A percentile compares a stretch with the other conserved stretches of the same genome.
Evolutionary conservation across 2,329 filamentous ascomycete genomes (phyloP).

Genomic region (Pseudocercospora eumusae): DNA sequence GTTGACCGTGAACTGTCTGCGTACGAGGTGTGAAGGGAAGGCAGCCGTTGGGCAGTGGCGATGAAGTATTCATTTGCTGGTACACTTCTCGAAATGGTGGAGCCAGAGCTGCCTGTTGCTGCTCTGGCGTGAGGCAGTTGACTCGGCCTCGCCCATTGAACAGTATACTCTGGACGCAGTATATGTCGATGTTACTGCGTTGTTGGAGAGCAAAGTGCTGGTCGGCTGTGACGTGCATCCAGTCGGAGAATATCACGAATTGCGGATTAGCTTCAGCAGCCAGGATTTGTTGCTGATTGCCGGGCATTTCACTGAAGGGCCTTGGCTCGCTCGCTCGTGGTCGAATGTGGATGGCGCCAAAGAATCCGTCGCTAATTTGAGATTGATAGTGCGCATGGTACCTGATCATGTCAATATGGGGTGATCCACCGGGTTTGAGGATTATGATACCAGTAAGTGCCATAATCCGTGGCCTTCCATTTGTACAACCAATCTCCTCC

Average conservation of each 20-base stretch:
- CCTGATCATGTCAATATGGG: constrained; percentile 9
- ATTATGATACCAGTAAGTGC: constrained; percentile 21
- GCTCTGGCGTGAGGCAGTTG: constrained; percentile 18
- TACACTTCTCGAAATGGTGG: constrained; percentile 19
- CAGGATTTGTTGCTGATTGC: constrained; percentile 10
- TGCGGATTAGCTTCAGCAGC: constrained; percentile 20
- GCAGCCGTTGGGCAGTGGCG: constrained; percentile 19
- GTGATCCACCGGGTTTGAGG: background rate
- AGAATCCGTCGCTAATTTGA: constrained; percentile 23
- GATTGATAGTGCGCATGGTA: constrained; percentile 25
- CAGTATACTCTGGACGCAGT: constrained; percentile 23
- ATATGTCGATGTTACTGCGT: constrained; percentile 19
- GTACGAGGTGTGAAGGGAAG: constrained; percentile 16
- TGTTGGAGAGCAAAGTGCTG: constrained; percentile 11
- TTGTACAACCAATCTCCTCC: constrained; percentile 23
- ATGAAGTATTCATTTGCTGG: constrained; percentile 6
- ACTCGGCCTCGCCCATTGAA: constrained; percentile 25
- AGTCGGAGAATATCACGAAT: constrained; percentile 23
- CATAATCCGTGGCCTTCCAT: constrained; percentile 21
- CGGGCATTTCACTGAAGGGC: constrained; percentile 12
- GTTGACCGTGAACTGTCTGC: constrained; percentile 6
- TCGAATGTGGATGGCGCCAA: constrained; percentile 24
- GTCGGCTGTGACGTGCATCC: constrained; percentile 19
- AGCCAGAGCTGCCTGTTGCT: constrained; percentile 17
- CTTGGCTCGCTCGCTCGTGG: constrained; percentile 5